Base-by-base conservation (phyloP, 495 filamentous ascomycete species). In the Aspergillus ellipticus region DNA sequence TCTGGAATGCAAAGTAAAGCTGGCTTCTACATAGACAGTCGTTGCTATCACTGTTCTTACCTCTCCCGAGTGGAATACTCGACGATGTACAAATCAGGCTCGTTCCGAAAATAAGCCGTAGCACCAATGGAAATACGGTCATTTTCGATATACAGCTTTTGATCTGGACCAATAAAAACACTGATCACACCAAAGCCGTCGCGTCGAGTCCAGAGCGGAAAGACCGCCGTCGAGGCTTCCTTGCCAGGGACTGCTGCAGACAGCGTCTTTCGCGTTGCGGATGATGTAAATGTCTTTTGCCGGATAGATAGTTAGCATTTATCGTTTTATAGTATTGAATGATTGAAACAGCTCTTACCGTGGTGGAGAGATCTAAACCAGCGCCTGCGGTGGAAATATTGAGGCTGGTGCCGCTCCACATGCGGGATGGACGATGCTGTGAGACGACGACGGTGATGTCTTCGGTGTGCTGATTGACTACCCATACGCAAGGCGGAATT, bases 401-500 rank as follows among this genome's bases (percentile, higher is more conserved):
- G 31, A 51, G 16, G 28, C 33, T 33, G 3, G 24, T 21, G 4
- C 45, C 43, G 2, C 43, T 24, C 24, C 49, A 22, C 29, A 49
- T 20, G 13, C 53, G 53, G 20, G 49, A 49, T 2, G 53, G 53
- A 8, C 43, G 43, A 31, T 41, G 42, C 20, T 49, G 35, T 3
- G 53, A 55, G 1, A 55, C 53, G 1, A 55, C 45, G 19, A 55
- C 53, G 31, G 53, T 55, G 5, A 49, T 55, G 21, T 55, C 45
- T 20, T 55, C 45, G 31, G 2, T 28, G 16, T 55, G 53, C 10
- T 49, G 43, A 11, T 55, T 55, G 8, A 55, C 20, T 5, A 55
- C 33, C 17, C 53, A 47, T 2, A 49, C 29, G 53, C 53, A 55
- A 1, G 43, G 29, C 10, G 53, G 53, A 9, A 51, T 42, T 10